Conservation (phyloP, 2,329 filamentous ascomycete species). For the Tolypocladium pustulatum region DNA sequence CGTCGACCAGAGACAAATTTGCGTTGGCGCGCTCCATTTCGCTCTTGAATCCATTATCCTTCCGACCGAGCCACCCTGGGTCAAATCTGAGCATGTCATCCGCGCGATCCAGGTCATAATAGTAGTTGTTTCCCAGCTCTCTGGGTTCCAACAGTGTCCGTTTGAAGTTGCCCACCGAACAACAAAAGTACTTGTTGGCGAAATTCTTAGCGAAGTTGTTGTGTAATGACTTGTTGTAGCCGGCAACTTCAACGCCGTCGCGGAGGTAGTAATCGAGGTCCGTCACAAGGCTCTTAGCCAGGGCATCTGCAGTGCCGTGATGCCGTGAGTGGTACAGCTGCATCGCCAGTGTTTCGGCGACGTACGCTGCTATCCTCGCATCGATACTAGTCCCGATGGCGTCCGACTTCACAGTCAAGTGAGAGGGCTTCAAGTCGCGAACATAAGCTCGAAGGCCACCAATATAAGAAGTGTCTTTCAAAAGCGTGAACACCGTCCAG, state of each 20-base stretch:
- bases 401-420: slow-evolving; percentile 42
- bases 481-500: slow-evolving; percentile 76
- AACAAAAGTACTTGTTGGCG: slow-evolving; percentile 62
- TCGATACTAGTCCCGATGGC: slow-evolving; percentile 48
- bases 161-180: slow-evolving; percentile 70
- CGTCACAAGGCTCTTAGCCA: slow-evolving; percentile 61
- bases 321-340: slow-evolving; percentile 81
- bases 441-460: slow-evolving; percentile 62
- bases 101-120: slow-evolving; percentile 71
- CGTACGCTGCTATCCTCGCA: slow-evolving; percentile 65
- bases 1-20: slow-evolving; percentile 85
- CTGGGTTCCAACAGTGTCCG: slow-evolving; percentile 56
- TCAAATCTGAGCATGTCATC: slow-evolving; percentile 68
- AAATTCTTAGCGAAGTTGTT: slow-evolving; percentile 79
- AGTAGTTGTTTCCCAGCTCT: slow-evolving; percentile 66
- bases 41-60: slow-evolving; percentile 62
- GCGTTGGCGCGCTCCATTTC: slow-evolving; percentile 83
- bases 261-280: slow-evolving; percentile 72
- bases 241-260: slow-evolving; percentile 66
- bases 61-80: slow-evolving; percentile 61
- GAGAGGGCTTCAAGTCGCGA: slow-evolving; percentile 41
- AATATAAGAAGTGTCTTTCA: slow-evolving; percentile 65
- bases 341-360: slow-evolving; percentile 84
- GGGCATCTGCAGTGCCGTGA: slow-evolving; percentile 51
- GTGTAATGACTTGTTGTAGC: slow-evolving; percentile 83